Base-by-base conservation (phyloP, 371 early-diverging fungal species). In the Actinomortierella ambigua region DNA sequence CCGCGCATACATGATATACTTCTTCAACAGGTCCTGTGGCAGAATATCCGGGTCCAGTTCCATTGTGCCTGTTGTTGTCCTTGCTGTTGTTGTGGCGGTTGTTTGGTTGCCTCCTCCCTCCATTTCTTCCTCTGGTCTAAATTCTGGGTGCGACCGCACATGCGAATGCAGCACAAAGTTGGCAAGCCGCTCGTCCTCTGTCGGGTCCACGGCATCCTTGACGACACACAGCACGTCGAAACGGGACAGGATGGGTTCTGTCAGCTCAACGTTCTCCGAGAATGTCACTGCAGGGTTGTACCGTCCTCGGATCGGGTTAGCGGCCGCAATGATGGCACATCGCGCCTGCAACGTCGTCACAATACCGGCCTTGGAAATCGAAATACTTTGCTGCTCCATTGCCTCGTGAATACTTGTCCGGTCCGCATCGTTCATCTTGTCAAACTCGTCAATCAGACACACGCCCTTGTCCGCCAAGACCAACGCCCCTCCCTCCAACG, bases 331-430 rank as follows among this genome's bases (percentile, higher is more conserved):
- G 41, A 99, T 90, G 1, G 96, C 86, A 75, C 98, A 98, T 57
- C 99, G 89, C 1, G 99, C 99, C 64, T 97, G 94, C 23, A 99
- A 82, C 1, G 96, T 90, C 1, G 99, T 94, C 49, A 98, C 95
- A 59, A 99, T 99, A 73, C 97, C 99, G 26, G 99, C 99, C 78
- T 99, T 99, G 53, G 97, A 95, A 41, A 99, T 93, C 47, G 97
- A 96, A 62, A 99, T 98, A 69, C 92, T 90, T 79, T 99, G 99
- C 78, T 99, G 99, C 81, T 99, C 99, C 99, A 99, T 99, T n/a
- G 98, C 99, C 82, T 99, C 99, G 87, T 99, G 99, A 73, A 99
- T 99, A 53, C 92, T 89, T 2, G 94, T 93, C 48, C 98, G 85
- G 67, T 98, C 98, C 43, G 87, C 80, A 61, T 99, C 99, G 65